Percentiles rank a stretch among this genome's conserved stretches.
Evolutionary conservation across 495 filamentous ascomycete species (phyloP).

Genomic region (Polyplosphaeria fusca): DNA sequence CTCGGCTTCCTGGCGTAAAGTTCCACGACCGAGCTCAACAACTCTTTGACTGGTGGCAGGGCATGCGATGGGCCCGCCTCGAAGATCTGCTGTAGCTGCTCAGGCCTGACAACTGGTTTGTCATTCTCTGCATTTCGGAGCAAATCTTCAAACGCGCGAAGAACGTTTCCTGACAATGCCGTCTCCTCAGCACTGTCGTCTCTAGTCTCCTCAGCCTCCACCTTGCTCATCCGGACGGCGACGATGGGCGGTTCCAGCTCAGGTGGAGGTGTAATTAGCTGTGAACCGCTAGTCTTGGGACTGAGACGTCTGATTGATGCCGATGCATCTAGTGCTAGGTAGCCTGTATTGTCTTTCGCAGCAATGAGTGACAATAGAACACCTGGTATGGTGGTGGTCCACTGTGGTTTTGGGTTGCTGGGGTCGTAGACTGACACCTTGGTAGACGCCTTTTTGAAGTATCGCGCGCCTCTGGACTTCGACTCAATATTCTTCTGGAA

Average conservation of each 20-base stretch:
- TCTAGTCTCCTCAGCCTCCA: constrained; percentile 33
- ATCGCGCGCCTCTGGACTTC: constrained; percentile 28
- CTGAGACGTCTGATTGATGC: constrained; percentile 47
- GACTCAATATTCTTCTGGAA: constrained; percentile 21
- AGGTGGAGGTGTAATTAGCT: constrained; percentile 46
- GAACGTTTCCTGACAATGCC: constrained; percentile 44
- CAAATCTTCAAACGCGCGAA: constrained; percentile 26
- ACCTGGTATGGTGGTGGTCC: constrained; percentile 47
- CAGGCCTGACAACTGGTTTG: constrained; percentile 55
- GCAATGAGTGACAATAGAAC: constrained; percentile 56
- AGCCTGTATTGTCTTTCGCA: constrained; percentile 40
- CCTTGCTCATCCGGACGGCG: not conserved
- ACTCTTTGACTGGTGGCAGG: constrained; percentile 70
- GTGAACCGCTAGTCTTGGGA: constrained; percentile 48
- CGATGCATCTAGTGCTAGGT: constrained; percentile 53
- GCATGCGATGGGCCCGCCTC: constrained; percentile 69
- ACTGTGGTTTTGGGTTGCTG: constrained; percentile 47
- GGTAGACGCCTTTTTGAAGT: constrained; percentile 21
- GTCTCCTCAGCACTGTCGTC: constrained; percentile 50
- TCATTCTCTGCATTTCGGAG: constrained; percentile 42
- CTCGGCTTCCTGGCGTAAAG: constrained; percentile 52
- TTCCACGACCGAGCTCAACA: constrained; percentile 71
- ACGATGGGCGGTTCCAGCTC: not conserved
- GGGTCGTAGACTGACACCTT: constrained; percentile 58
- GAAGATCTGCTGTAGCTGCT: constrained; percentile 70